Evolutionary conservation across 2,329 filamentous ascomycete genomes (phyloP), one percentile per base, ranked within the genome.

Genomic region (Leptographium radiaticola): DNA sequence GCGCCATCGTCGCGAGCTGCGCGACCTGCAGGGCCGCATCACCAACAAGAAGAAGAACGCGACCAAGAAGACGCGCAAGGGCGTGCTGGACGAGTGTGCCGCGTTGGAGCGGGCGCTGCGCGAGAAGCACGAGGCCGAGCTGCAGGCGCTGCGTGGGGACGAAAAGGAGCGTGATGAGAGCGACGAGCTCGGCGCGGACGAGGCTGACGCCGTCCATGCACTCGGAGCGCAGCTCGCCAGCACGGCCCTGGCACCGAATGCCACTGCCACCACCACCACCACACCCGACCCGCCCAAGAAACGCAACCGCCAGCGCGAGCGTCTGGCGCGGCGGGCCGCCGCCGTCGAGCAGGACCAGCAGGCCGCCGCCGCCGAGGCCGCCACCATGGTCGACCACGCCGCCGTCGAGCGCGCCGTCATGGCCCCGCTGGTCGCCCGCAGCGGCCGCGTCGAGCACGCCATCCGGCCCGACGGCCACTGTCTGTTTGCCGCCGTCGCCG

Each of bases 21-120:
- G 83, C 61, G 91, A 97, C 57, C 76, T 98, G 31, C 87, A 95
- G 67, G 79, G 81, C 51, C 83, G 85, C 56, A 83, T 94, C 64
- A 96, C 88, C 6, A 89, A 86, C 70, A 97, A 96, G 77, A 98
- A 96, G 76, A 97, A 96, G 75, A 85, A 87, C 70, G 90, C 93
- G 16, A 94, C 86, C 48, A 98, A 97, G 71, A 89, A 82, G 80
- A 90, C 77, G 61, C 80, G 73, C 63, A 88, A 85, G 66, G 83
- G 84, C 33, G 74, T 91, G 63, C 88, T 86, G 43, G 76, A 85
- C 52, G 87, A 91, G 65, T 89, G 87, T 60, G 84, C 84, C 56
- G 74, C 79, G 52, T 72, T 89, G 59, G 86, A 91, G 66, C 72
- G 78, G 9, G 70, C 79, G 53, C 65, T 87, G 44, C 81, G 79